A percentile compares a stretch with the other conserved stretches of the same genome.
phyloP scores from a whole-genome alignment of 306 rosid species.

The Trifolium fragiferum region DNA sequence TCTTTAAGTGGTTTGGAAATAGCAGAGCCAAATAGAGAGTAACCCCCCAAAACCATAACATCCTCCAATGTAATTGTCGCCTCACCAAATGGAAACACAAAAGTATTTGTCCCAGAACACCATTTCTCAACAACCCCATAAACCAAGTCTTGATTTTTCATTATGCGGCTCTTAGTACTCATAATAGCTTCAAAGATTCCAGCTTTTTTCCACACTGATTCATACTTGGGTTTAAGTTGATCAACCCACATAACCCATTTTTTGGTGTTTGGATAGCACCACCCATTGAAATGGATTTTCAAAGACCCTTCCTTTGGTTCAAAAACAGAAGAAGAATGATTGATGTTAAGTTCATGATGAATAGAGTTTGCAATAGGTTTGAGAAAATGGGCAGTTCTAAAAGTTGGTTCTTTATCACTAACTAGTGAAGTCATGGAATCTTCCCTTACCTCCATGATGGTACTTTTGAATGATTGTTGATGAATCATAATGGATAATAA shows the following conservation, averaged over 20 bases:
- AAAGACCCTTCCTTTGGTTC: slow-evolving; percentile 40
- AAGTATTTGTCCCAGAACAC: slow-evolving; percentile 49
- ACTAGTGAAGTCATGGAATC: too few relatives aligned
- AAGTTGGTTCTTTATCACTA: not conserved
- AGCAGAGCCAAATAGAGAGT: slow-evolving; percentile 47
- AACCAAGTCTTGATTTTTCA: slow-evolving; percentile 19
- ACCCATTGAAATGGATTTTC: slow-evolving; percentile 35
- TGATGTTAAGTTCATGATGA: too few relatives aligned
- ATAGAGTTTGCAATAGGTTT: too few relatives aligned
- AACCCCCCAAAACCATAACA: slow-evolving; percentile 59
- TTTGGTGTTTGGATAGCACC: slow-evolving; percentile 11
- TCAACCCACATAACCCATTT: slow-evolving; percentile 50
- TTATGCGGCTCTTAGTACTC: slow-evolving; percentile 39
- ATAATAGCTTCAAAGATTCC: slow-evolving; percentile 59
- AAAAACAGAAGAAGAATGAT: not conserved
- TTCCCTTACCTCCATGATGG: too few relatives aligned
- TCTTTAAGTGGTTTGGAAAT: slow-evolving; percentile 27
- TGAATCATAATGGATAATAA: too few relatives aligned
- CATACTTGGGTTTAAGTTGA: slow-evolving; percentile 34
- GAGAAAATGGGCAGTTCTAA: too few relatives aligned
- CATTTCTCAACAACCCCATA: slow-evolving; percentile 52
- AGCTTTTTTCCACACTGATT: slow-evolving; percentile 48
- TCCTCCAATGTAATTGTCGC: slow-evolving; percentile 65
- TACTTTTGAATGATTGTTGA: too few relatives aligned
- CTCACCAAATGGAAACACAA: slow-evolving; percentile 61